A percentile compares a stretch with the other conserved stretches of the same genome.
Evolutionary conservation across 2,329 filamentous ascomycete species (phyloP).

Genomic region (Sclerotinia spermophila): DNA sequence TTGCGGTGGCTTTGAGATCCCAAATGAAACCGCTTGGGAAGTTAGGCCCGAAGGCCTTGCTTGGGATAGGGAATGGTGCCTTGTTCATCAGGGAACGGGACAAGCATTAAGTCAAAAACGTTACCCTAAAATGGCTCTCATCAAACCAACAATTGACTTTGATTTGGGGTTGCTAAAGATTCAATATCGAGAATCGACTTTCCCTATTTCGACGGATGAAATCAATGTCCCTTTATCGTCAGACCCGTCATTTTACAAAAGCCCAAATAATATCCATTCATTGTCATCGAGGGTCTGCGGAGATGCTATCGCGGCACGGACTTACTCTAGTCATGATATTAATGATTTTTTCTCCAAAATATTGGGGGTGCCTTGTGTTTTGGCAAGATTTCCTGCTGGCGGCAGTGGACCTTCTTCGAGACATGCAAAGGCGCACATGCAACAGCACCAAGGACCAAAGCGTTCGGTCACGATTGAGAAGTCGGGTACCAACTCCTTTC

Average conservation of each 20-base stretch:
- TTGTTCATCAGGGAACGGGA: constrained; percentile 82
- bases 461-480: constrained; percentile 21
- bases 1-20: constrained; percentile 75
- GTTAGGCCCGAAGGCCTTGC: constrained; percentile 77
- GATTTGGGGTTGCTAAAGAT: constrained; percentile 62
- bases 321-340: constrained; percentile 64
- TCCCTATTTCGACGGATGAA: constrained; percentile 34
- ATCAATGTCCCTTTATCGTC: constrained; percentile 62
- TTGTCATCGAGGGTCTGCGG: constrained; percentile 73
- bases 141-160: constrained; percentile 73
- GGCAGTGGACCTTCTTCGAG: constrained; percentile 57
- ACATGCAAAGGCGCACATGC: constrained; percentile 68
- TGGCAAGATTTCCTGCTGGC: constrained; percentile 78
- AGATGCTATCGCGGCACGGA: constrained; percentile 66
- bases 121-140: constrained; percentile 80
- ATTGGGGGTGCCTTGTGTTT: constrained; percentile 73
- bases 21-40: constrained; percentile 64
- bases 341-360: constrained; percentile 73
- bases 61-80: constrained; percentile 96
- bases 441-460: constrained; percentile 49
- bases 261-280: constrained; percentile 40
- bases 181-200: constrained; percentile 42
- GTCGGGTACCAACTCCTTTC: constrained; percentile 51
- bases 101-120: constrained; percentile 84
- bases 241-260: constrained; percentile 55